These are phyloP conservation scores for Petunia secreta DNA, from an alignment of 257 asterid species.

Conservation along the genomic window DNA sequence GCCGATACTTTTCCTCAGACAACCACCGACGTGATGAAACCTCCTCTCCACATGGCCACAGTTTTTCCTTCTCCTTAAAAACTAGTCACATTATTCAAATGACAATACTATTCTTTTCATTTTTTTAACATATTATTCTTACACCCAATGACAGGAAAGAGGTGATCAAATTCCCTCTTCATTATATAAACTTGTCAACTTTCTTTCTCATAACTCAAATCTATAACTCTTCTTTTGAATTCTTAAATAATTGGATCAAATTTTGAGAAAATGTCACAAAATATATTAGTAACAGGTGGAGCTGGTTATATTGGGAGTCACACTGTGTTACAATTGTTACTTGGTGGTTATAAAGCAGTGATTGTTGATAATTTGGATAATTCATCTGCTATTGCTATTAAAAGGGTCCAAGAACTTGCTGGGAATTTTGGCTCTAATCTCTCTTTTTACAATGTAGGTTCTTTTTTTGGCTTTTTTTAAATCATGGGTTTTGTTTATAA, in stretches of 20 bases:
- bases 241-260: neutral
- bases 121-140: neutral
- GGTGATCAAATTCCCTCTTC: neutral
- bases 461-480: neutral
- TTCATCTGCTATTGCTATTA: constrained; percentile 66
- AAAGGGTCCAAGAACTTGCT: constrained; percentile 78
- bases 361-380: constrained; percentile 92
- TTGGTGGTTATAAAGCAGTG: constrained; percentile 72
- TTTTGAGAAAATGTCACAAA: constrained; percentile 42
- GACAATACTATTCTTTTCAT: neutral
- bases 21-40: constrained; percentile 21
- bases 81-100: too few species aligned
- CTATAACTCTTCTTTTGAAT: neutral
- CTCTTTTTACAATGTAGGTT: constrained; percentile 67
- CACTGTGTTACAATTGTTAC: constrained; percentile 82
- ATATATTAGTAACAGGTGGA: constrained; percentile 64
- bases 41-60: constrained; percentile 18
- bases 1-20: neutral
- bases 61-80: neutral
- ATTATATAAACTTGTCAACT: neutral
- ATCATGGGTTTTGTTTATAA: constrained; percentile 16
- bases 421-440: constrained; percentile 64
- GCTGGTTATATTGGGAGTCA: constrained; percentile 77
- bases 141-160: constrained; percentile 17
- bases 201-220: neutral